phyloP scores from a whole-genome alignment of 306 rosid genomes.

The Dalbergia cultrata region DNA sequence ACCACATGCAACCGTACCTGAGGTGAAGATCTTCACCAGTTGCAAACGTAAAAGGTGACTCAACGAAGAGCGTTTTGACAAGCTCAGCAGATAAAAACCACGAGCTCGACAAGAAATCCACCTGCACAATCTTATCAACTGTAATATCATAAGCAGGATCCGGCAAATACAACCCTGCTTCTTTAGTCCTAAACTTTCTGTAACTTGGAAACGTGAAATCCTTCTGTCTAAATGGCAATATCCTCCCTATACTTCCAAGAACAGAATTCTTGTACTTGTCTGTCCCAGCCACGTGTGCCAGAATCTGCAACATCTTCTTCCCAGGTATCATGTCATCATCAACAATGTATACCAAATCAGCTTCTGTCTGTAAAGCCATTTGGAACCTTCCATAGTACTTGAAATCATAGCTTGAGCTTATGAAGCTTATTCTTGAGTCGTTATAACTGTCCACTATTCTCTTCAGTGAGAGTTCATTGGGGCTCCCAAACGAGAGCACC shows the following conservation, averaged over 20 bases:
- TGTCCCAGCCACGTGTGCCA: constrained; percentile 88
- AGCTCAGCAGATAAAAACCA: constrained; percentile 94
- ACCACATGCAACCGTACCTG: constrained; percentile 57
- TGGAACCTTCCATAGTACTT: constrained; percentile 99
- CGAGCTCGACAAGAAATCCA: constrained; percentile 96
- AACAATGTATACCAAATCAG: constrained; percentile 80
- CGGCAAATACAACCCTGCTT: constrained; percentile 94
- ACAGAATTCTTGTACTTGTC: constrained; percentile 85
- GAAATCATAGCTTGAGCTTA: constrained; percentile 90
- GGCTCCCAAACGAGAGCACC: constrained; percentile 98
- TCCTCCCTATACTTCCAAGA: constrained; percentile 94
- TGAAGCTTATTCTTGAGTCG: constrained; percentile 81
- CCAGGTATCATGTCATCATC: constrained; percentile 99
- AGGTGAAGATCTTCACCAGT: constrained; percentile 99
- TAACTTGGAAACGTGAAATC: constrained; percentile 97
- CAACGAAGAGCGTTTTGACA: constrained; percentile 81
- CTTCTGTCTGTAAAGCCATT: constrained; percentile 93
- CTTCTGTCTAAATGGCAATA: constrained; percentile 91
- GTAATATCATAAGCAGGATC: constrained; percentile 97
- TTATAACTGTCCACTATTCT: constrained; percentile 92
- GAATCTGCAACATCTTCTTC: constrained; percentile 85
- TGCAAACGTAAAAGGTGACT: constrained; percentile 89
- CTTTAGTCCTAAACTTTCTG: constrained; percentile 88
- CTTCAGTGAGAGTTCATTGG: constrained; percentile 76
- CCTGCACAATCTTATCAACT: constrained; percentile 88